Evolutionary conservation across 345 rosid genomes (phyloP).

Genomic region (Dipteronia sinensis): DNA sequence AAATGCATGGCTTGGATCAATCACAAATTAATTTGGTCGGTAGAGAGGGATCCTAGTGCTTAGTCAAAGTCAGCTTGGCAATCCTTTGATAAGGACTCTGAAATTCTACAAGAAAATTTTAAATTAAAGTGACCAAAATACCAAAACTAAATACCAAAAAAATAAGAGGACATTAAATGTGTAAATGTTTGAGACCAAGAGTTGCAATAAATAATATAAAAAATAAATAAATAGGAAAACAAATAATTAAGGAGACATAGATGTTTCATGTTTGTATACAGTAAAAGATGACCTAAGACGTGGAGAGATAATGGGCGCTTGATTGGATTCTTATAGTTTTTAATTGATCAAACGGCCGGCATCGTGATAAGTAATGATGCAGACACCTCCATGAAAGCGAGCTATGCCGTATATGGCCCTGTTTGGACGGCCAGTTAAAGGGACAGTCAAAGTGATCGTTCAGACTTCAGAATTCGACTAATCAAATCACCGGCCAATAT

Average conservation of each 20-base stretch:
- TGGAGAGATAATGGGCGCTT: constrained; percentile 4
- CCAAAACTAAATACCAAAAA: not conserved
- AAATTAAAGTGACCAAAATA: not conserved
- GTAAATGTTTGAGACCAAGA: not conserved
- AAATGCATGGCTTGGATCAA: not conserved
- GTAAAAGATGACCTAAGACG: constrained; percentile 21
- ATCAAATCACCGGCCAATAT: too few relatives aligned
- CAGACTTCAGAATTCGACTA: not conserved
- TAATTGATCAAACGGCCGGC: constrained; percentile 36
- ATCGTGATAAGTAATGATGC: constrained; percentile 3
- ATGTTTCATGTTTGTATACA: not conserved
- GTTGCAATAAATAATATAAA: not conserved
- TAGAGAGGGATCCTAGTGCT: not conserved
- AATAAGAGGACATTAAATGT: not conserved
- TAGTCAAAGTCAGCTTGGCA: not conserved
- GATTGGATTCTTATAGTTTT: constrained; percentile 3
- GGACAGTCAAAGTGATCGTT: constrained; percentile 12
- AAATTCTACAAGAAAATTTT: not conserved
- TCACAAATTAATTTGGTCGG: not conserved
- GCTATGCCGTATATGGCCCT: constrained; percentile 11
- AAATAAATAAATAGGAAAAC: not conserved
- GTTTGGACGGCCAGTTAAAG: constrained; percentile 31
- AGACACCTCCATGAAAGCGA: constrained; percentile 30
- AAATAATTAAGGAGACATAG: not conserved
- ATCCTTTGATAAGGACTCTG: constrained; percentile 17